These are phyloP conservation scores for Trichodelitschia bisporula DNA, from an alignment of 495 filamentous ascomycete species.

Conservation along the genomic window DNA sequence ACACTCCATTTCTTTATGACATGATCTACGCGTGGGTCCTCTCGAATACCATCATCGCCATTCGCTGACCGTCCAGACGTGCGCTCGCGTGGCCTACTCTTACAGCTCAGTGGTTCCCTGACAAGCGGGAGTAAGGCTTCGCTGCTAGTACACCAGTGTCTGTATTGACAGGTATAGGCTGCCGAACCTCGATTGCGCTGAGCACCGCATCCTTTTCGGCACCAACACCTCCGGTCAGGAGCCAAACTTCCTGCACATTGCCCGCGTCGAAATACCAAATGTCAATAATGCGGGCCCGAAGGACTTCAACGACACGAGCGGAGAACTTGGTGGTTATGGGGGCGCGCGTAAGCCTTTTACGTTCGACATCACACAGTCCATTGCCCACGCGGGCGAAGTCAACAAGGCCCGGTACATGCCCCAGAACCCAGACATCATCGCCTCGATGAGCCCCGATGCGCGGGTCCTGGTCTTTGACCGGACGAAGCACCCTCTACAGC, in stretches of 20 bases:
- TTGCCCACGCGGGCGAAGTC: slow-evolving; percentile 88
- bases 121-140: slow-evolving; percentile 51
- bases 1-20: slow-evolving; percentile 93
- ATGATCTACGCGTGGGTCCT: slow-evolving; percentile 29
- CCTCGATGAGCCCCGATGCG: slow-evolving; percentile 73
- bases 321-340: slow-evolving; percentile 85
- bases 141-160: neutral
- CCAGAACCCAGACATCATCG: slow-evolving; percentile 93
- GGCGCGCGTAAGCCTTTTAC: slow-evolving; percentile 43
- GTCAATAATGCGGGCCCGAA: slow-evolving; percentile 32
- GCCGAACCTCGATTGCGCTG: slow-evolving; percentile 55
- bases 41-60: neutral
- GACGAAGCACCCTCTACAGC: slow-evolving; percentile 65
- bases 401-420: slow-evolving; percentile 97
- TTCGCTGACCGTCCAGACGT: slow-evolving; percentile 27
- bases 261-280: slow-evolving; percentile 75
- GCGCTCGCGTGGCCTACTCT: slow-evolving; percentile 96
- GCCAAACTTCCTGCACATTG: slow-evolving; percentile 87
- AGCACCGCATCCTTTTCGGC: slow-evolving; percentile 75
- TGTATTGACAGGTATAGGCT: slow-evolving; percentile 4
- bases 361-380: slow-evolving; percentile 80
- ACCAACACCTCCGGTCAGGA: slow-evolving; percentile 79
- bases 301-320: slow-evolving; percentile 76
- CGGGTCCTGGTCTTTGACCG: slow-evolving; percentile 82
- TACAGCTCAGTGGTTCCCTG: slow-evolving; percentile 94